phyloP scores from a whole-genome alignment of 352 stramenopile genomes.

The Hyaloperonospora arabidopsidis region DNA sequence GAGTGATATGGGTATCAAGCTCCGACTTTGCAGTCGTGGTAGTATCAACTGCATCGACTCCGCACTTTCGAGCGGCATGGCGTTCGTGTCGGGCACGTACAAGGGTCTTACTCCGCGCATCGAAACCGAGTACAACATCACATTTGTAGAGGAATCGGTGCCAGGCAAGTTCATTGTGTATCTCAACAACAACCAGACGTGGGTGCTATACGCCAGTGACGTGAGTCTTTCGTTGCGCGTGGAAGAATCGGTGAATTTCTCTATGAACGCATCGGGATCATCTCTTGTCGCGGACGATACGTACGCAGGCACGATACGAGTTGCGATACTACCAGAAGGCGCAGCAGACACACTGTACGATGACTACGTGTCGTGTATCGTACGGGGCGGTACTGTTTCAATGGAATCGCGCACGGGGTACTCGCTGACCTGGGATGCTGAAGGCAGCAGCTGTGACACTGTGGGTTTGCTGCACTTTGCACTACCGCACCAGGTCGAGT shows the following conservation, averaged over 20 bases:
- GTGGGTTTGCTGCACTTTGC: constrained; percentile 58
- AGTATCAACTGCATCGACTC: constrained; percentile 44
- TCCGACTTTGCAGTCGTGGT: constrained; percentile 40
- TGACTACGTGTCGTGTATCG: constrained; percentile 45
- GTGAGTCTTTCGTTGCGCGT: constrained; percentile 34
- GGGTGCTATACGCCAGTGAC: constrained; percentile 61
- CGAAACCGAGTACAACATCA: constrained; percentile 43
- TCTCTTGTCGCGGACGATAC: constrained; percentile 34
- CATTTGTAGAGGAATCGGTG: constrained; percentile 27
- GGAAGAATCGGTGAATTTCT: constrained; percentile 29
- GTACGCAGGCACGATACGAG: constrained; percentile 46
- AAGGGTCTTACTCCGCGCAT: constrained; percentile 44
- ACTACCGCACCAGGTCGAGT: constrained; percentile 52
- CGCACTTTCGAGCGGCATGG: constrained; percentile 60
- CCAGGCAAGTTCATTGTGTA: constrained; percentile 51
- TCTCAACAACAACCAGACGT: constrained; percentile 63
- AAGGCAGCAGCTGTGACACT: constrained; percentile 37
- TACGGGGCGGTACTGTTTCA: constrained; percentile 41
- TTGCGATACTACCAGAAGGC: constrained; percentile 44
- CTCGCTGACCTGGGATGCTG: constrained; percentile 48
- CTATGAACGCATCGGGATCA: constrained; percentile 27
- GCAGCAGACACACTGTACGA: constrained; percentile 42
- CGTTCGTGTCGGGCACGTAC: constrained; percentile 60
- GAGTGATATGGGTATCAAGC: constrained; percentile 50
- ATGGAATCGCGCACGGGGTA: constrained; percentile 54